These are phyloP conservation scores for Rubus parviflorus DNA, from an alignment of 306 rosid genomes.

Conservation along the genomic window DNA sequence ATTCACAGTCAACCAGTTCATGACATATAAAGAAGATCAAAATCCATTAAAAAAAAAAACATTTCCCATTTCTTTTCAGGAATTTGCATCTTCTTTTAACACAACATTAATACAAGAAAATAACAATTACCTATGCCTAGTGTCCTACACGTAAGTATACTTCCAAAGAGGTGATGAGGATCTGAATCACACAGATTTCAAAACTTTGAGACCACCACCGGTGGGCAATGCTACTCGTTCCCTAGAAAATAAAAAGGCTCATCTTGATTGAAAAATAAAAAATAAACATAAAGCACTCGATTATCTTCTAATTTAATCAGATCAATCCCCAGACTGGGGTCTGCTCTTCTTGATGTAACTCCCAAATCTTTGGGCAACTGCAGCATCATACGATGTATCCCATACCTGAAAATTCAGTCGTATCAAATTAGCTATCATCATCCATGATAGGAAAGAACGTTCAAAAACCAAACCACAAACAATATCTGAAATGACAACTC, in stretches of 20 bases:
- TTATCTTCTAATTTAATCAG: slow-evolving; percentile 6
- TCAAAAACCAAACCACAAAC: slow-evolving; percentile 1
- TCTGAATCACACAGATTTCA: not conserved
- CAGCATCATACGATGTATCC: slow-evolving; percentile 62
- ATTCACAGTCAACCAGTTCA: not conserved
- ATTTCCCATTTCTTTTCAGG: not conserved
- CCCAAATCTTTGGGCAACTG: slow-evolving; percentile 49
- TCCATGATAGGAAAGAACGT: not conserved
- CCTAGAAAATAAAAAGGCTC: slow-evolving; percentile 7
- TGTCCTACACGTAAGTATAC: not conserved
- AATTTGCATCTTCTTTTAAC: not conserved
- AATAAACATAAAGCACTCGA: not conserved
- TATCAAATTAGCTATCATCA: not conserved
- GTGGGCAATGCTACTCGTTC: not conserved
- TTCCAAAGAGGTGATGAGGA: not conserved
- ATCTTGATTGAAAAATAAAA: not conserved
- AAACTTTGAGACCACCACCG: slow-evolving; percentile 8
- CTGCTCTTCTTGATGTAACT: slow-evolving; percentile 36
- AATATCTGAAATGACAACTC: slow-evolving; percentile 31
- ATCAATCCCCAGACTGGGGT: slow-evolving; percentile 35
- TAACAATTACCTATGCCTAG: not conserved
- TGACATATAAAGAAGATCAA: not conserved
- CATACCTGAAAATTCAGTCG: slow-evolving; percentile 52
- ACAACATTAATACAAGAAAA: not conserved
- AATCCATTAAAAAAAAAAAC: not conserved